These are phyloP conservation scores for Diaporthe nobilis DNA, from an alignment of 2,329 filamentous ascomycete genomes.

Conservation along the genomic window DNA sequence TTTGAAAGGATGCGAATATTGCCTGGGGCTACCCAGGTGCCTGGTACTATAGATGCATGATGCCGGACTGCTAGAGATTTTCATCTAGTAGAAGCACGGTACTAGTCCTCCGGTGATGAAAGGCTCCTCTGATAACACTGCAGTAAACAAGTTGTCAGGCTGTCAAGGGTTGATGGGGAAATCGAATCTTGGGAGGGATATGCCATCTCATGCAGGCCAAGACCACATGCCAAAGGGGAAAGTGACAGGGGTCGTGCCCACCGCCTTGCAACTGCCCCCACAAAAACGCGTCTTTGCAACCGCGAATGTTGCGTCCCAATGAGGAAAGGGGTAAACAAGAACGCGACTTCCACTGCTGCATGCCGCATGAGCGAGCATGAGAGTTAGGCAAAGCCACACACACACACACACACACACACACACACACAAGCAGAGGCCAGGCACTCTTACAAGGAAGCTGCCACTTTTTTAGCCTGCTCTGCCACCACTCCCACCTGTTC, in stretches of 20 bases:
- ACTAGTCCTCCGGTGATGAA: neutral
- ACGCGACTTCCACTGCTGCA: slow-evolving; percentile 38
- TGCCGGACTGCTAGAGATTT: neutral
- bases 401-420: neutral
- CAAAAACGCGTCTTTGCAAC: slow-evolving; percentile 37
- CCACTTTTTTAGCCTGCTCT: slow-evolving; percentile 34
- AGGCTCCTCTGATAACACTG: neutral
- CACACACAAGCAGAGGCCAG: neutral
- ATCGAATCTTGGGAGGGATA: slow-evolving; percentile 30
- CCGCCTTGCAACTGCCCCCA: slow-evolving; percentile 25
- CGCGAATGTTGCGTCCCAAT: slow-evolving; percentile 38
- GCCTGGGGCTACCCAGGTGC: neutral
- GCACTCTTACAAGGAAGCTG: slow-evolving; percentile 36
- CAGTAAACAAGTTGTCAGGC: slow-evolving; percentile 14
- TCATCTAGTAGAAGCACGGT: neutral
- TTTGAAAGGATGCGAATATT: neutral
- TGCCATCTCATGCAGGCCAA: slow-evolving; percentile 28
- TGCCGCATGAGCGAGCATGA: neutral
- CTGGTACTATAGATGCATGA: neutral
- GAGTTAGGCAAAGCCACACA: neutral
- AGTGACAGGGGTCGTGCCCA: slow-evolving; percentile 26
- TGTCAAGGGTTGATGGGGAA: slow-evolving; percentile 28
- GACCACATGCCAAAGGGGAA: slow-evolving; percentile 25
- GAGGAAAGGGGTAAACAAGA: slow-evolving; percentile 43
- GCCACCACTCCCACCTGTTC: slow-evolving; percentile 29